These are phyloP conservation scores for Gillenia trifoliata DNA, from an alignment of 306 rosid genomes.

Conservation along the genomic window DNA sequence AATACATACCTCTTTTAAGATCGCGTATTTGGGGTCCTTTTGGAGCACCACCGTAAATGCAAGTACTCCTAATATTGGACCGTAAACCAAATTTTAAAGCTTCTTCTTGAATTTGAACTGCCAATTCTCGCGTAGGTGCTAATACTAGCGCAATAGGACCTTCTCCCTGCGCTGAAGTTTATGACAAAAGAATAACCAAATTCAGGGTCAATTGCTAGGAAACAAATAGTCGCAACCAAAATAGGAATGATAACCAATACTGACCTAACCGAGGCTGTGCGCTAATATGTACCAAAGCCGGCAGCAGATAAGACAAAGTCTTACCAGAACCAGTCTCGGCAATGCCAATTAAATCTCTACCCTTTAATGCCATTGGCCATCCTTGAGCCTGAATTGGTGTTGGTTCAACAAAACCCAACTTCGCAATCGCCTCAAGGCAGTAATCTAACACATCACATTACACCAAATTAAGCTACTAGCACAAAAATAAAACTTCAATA, in stretches of 20 bases:
- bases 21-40: constrained; percentile 98
- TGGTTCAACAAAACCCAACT: constrained; percentile 92
- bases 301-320: constrained; percentile 83
- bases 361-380: constrained; percentile 98
- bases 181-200: constrained; percentile 15
- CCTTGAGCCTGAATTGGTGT: constrained; percentile 98
- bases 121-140: constrained; percentile 94
- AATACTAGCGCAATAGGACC: constrained; percentile 83
- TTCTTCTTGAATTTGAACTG: constrained; percentile 94
- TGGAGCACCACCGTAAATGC: constrained; percentile 94
- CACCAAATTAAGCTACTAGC: constrained; percentile 2
- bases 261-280: constrained; percentile 86
- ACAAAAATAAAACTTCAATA: background rate
- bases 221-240: background rate
- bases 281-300: constrained; percentile 84
- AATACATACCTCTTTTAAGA: constrained; percentile 61
- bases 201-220: background rate
- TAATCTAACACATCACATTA: constrained; percentile 43
- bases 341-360: constrained; percentile 92
- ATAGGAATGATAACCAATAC: constrained; percentile 16
- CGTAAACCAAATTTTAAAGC: constrained; percentile 62
- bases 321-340: constrained; percentile 99
- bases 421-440: constrained; percentile 80
- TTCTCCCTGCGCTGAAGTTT: constrained; percentile 59
- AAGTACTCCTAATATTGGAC: constrained; percentile 59